phyloP scores from a whole-genome alignment of 345 rosid species.

The Corymbia maculata region DNA sequence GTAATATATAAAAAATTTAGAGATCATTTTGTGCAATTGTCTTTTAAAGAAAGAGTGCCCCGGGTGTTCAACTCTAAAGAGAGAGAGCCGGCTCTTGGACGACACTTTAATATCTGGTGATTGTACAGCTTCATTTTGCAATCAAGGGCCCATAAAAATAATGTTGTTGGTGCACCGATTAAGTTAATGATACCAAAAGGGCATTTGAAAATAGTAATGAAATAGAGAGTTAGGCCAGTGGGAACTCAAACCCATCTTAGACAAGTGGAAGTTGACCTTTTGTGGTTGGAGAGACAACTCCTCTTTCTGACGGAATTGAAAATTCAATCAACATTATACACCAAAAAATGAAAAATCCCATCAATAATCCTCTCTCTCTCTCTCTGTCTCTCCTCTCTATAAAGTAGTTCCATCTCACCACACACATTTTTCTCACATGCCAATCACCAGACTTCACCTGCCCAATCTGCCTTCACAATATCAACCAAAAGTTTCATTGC shows the following conservation, averaged over 20 bases:
- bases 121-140: background rate
- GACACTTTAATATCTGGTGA: background rate
- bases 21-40: rapidly evolving
- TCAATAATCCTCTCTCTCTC: background rate
- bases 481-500: background rate
- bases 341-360: background rate
- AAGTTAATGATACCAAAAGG: background rate
- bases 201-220: background rate
- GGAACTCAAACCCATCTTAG: background rate
- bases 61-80: background rate
- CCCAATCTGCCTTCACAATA: background rate
- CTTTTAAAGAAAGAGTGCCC: background rate
- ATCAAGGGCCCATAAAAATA: background rate
- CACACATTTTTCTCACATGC: background rate
- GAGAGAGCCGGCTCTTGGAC: background rate
- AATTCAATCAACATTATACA: background rate
- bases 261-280: background rate
- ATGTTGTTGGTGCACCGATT: background rate
- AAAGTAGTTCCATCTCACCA: background rate
- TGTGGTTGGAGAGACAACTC: background rate
- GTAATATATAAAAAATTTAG: background rate
- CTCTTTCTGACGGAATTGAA: background rate
- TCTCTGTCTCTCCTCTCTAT: background rate
- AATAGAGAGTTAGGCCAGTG: background rate
- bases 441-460: background rate